Conservation (phyloP, 2,329 filamentous ascomycete species). For the Sporothrix pseudoabietina region DNA sequence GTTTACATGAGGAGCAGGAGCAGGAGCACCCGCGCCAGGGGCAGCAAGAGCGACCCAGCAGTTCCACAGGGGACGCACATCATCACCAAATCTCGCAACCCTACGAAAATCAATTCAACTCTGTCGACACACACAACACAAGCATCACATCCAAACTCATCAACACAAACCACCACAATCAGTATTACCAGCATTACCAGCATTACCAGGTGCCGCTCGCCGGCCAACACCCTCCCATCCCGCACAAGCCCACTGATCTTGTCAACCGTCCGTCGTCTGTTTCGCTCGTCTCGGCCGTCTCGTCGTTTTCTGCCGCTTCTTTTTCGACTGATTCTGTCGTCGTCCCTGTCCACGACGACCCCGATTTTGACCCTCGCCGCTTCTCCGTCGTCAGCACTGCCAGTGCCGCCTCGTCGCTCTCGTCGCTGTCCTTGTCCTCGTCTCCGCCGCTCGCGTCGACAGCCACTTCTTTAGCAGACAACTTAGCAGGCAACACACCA, state of each 20-base stretch:
- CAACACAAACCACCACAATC: background rate
- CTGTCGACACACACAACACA: background rate
- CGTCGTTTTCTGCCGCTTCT: conserved; percentile 37
- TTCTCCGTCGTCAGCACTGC: conserved; percentile 40
- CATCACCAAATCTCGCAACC: conserved; percentile 19
- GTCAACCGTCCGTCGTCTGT: conserved; percentile 29
- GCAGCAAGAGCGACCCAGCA: conserved; percentile 17
- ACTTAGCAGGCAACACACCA: conserved; percentile 21
- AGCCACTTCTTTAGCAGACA: background rate
- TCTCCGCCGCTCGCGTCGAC: conserved; percentile 13
- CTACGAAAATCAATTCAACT: background rate
- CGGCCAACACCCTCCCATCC: conserved; percentile 26
- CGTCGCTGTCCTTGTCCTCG: conserved; percentile 23
- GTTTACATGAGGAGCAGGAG: conserved; percentile 44
- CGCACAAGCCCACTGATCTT: background rate
- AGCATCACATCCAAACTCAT: background rate
- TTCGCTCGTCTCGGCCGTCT: conserved; percentile 19
- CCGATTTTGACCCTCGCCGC: conserved; percentile 38
- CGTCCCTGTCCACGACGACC: conserved; percentile 29
- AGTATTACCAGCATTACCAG: conserved; percentile 32
- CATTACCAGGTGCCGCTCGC: conserved; percentile 24
- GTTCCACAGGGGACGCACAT: background rate
- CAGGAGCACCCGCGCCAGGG: conserved; percentile 28
- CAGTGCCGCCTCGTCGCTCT: conserved; percentile 36
- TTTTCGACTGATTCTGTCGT: conserved; percentile 37